Conservation (phyloP, 345 rosid species). For the Aegle marmelos region DNA sequence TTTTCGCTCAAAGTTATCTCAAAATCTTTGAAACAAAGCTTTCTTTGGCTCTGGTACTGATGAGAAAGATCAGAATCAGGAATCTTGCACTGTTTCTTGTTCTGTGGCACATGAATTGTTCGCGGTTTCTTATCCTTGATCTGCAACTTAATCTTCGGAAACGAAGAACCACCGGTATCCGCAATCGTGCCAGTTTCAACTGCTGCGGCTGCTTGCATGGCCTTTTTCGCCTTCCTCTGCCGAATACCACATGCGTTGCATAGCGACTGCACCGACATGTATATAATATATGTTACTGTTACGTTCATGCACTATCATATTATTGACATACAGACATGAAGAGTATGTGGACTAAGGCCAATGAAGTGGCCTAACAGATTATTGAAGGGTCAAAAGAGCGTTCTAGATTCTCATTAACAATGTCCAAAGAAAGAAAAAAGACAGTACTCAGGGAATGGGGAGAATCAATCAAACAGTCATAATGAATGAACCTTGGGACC, state of each 20-base stretch:
- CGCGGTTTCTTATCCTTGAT: constrained; percentile 48
- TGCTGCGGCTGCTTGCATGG: constrained; percentile 60
- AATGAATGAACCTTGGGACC: constrained; percentile 52
- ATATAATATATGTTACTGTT: neutral
- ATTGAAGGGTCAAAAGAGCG: neutral
- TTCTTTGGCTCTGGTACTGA: constrained; percentile 19
- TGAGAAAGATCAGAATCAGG: neutral
- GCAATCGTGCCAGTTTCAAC: constrained; percentile 31
- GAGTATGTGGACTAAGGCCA: no score
- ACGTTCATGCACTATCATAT: neutral
- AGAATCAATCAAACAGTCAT: neutral
- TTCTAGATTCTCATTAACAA: no score
- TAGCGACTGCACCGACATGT: constrained; percentile 54
- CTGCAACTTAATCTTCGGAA: constrained; percentile 30
- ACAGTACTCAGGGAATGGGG: neutral
- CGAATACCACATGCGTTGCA: constrained; percentile 94
- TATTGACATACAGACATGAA: neutral
- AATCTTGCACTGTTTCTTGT: constrained; percentile 36
- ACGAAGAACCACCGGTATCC: constrained; percentile 13
- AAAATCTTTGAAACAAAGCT: constrained; percentile 33
- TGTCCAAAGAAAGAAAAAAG: neutral
- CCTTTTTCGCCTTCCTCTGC: constrained; percentile 83
- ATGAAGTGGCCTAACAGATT: no score
- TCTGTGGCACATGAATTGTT: constrained; percentile 17
- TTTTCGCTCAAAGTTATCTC: constrained; percentile 33